Evolutionary conservation across 495 filamentous ascomycete genomes (phyloP).

Genomic region (Polyplosphaeria fusca): DNA sequence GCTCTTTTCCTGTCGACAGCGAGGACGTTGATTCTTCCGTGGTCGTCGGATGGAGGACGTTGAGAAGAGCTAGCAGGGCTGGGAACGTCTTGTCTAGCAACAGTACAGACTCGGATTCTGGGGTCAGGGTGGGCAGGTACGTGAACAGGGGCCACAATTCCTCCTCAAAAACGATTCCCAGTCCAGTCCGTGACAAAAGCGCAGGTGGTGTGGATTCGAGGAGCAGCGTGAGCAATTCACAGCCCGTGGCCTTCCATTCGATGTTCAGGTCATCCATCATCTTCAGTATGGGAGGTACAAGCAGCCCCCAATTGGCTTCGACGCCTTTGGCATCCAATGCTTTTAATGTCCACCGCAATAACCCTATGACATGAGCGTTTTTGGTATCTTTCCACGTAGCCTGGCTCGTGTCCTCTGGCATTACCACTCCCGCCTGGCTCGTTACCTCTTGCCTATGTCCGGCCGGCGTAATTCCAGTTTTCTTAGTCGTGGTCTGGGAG

Average conservation of each 20-base stretch:
- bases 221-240: conserved; percentile 57
- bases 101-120: conserved; percentile 63
- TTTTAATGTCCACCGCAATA: conserved; percentile 63
- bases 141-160: conserved; percentile 69
- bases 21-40: neutral
- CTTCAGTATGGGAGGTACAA: conserved; percentile 77
- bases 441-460: neutral
- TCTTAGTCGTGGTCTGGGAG: conserved; percentile 21
- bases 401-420: neutral
- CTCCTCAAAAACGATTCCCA: conserved; percentile 75
- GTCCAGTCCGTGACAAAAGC: conserved; percentile 67
- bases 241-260: conserved; percentile 57
- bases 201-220: conserved; percentile 50
- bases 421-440: conserved; percentile 18
- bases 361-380: conserved; percentile 57
- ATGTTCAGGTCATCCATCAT: conserved; percentile 69
- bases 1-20: conserved; percentile 22
- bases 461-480: conserved; percentile 41
- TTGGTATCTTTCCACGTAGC: conserved; percentile 70
- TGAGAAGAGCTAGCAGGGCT: conserved; percentile 59
- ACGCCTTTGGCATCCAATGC: conserved; percentile 43
- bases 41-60: conserved; percentile 41
- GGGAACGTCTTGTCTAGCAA: conserved; percentile 66
- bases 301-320: conserved; percentile 65
- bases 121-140: conserved; percentile 75